Percentiles rank a stretch among this genome's conserved stretches.
phyloP scores from a whole-genome alignment of 1,139 yeast species.

The Kluyveromyces sp. region DNA sequence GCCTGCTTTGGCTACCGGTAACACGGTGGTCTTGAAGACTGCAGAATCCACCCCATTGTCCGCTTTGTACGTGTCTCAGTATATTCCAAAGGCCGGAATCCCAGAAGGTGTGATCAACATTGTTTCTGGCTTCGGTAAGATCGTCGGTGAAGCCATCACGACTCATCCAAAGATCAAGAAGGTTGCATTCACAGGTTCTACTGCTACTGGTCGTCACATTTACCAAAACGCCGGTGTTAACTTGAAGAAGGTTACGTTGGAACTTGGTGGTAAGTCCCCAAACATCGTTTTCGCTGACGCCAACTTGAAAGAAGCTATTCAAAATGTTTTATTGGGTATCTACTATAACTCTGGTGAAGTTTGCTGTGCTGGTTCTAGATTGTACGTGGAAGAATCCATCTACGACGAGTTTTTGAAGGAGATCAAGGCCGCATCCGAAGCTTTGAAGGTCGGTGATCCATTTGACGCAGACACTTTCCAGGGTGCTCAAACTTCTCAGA shows the following conservation, averaged over 20 bases:
- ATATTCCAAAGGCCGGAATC: slow-evolving; percentile 60
- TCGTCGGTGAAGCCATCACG: slow-evolving; percentile 55
- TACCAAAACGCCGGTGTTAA: slow-evolving; percentile 46
- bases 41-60: slow-evolving; percentile 59
- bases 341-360: slow-evolving; percentile 65
- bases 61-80: slow-evolving; percentile 46
- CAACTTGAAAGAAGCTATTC: slow-evolving; percentile 44
- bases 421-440: slow-evolving; percentile 59
- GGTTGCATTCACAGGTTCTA: slow-evolving; percentile 74
- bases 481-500: slow-evolving; percentile 60
- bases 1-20: slow-evolving; percentile 57
- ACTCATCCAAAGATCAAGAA: slow-evolving; percentile 58
- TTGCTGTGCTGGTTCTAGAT: slow-evolving; percentile 65
- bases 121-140: slow-evolving; percentile 59
- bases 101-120: slow-evolving; percentile 78
- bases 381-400: slow-evolving; percentile 54
- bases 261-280: slow-evolving; percentile 91
- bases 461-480: slow-evolving; percentile 55
- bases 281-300: slow-evolving; percentile 54
- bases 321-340: slow-evolving; percentile 42
- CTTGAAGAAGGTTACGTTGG: slow-evolving; percentile 61
- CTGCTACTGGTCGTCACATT: slow-evolving; percentile 51
- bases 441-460: slow-evolving; percentile 65
- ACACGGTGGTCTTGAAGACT: slow-evolving; percentile 51
- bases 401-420: slow-evolving; percentile 48